Evolutionary conservation across 1,284 basidiomycete genomes (phyloP).

Genomic region (Ceratobasidium sp.): DNA sequence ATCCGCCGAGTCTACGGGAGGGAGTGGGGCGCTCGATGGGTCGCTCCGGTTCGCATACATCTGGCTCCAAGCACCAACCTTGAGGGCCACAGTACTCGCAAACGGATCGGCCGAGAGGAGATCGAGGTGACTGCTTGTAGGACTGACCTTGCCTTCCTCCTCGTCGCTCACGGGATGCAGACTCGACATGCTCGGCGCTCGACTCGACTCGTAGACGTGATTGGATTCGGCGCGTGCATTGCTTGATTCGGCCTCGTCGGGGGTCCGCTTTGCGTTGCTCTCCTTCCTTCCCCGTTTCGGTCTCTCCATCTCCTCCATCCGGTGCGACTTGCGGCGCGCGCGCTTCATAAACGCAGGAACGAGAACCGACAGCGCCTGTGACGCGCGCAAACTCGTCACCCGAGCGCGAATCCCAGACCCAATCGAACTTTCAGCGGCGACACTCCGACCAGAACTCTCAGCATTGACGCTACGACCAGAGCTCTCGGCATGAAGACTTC

Average conservation of each 20-base stretch:
- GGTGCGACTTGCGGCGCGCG: slow-evolving; percentile 19
- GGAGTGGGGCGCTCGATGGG: not conserved
- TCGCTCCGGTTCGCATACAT: slow-evolving; percentile 21
- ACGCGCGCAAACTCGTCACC: slow-evolving; percentile 30
- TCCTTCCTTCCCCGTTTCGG: not conserved
- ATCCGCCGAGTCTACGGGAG: slow-evolving; percentile 6
- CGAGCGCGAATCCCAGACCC: slow-evolving; percentile 31
- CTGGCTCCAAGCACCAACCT: slow-evolving; percentile 34
- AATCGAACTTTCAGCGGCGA: slow-evolving; percentile 19
- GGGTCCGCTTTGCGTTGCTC: not conserved
- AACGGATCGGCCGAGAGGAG: slow-evolving; percentile 34
- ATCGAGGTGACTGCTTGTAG: slow-evolving; percentile 30
- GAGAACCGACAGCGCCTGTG: slow-evolving; percentile 14
- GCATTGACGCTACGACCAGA: slow-evolving; percentile 20
- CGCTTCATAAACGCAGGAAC: slow-evolving; percentile 36
- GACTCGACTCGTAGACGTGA: not conserved
- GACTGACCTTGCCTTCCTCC: slow-evolving; percentile 18
- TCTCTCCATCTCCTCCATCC: slow-evolving; percentile 3
- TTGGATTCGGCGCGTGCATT: slow-evolving; percentile 4
- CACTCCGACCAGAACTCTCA: slow-evolving; percentile 21
- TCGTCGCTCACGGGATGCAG: slow-evolving; percentile 16
- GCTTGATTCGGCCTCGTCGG: slow-evolving; percentile 3
- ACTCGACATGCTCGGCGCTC: not conserved
- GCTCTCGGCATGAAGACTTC: slow-evolving; percentile 19
- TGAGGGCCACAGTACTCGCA: slow-evolving; percentile 26